Base-by-base conservation (phyloP, 108 stramenopile genomes). In the Fistulifera pelliculosa region DNA sequence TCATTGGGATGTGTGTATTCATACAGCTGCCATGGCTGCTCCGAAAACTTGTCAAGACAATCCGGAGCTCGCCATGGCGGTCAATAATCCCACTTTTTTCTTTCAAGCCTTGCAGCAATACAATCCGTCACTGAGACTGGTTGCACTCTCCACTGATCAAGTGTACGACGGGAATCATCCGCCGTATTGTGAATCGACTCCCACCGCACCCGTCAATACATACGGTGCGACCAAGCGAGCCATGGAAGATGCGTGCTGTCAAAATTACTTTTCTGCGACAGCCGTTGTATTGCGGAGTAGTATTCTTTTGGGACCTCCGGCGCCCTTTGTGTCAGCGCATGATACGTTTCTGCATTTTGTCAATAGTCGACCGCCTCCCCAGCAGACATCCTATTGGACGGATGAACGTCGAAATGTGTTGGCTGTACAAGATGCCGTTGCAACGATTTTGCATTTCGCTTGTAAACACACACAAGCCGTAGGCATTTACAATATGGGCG, bases 61-160 rank as follows among this genome's bases (percentile, higher is more conserved):
- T 58, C 69, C 79, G 0, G 60, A 56, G 0, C 25, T 47, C 11
- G 87, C 83, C 13, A 54, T 38, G 42, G 43, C 47, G 0, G 52
- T 81, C 44, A 90, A 90, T 62, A 62, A 60, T 38, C 87, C 87
- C 0, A 27, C 55, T 15, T 31, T 47, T 2, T 74, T 90, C 41
- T 61, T 85, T 19, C 38, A 48, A 22, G 54, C 56, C 11, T 18
- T 73, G 1, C n/a, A 15, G 8, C 40, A 58, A 11, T 26, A 45
- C 15, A 24, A 35, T 18, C 41, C 70, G 22, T 52, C 66, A 0
- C 42, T 67, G n/a, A 10, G 16, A 8, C 41, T 74, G 15, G 65
- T 85, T 50, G 83, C 76, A n/a, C 45, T 85, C 22, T 90, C 87
- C 2, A 90, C 83, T 16, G 87, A 90, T 72, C 87, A 90, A 68